Percentiles rank a stretch among this genome's conserved stretches.
Conservation (phyloP, 495 filamentous ascomycete species). For the Lasiosphaeriaceae sp. region DNA sequence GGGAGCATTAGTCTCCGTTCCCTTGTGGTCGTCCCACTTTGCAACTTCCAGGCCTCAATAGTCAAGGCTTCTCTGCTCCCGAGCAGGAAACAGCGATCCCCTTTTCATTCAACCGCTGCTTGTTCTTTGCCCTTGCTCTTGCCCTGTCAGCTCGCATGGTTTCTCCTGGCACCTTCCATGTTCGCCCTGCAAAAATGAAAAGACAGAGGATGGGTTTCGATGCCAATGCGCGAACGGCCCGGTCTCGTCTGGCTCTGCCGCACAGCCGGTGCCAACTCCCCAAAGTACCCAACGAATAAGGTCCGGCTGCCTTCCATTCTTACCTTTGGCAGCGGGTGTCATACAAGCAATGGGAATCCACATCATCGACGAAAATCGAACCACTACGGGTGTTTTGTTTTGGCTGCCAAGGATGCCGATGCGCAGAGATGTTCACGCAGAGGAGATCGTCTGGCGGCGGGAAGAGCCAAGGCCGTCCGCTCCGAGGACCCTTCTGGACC, state of each 20-base stretch:
- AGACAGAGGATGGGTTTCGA: neutral
- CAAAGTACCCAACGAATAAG: neutral
- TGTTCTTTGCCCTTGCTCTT: too few species aligned
- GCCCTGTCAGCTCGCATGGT: too few species aligned
- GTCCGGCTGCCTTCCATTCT: neutral
- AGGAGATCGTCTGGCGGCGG: neutral
- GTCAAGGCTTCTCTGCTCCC: too few species aligned
- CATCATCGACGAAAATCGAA: neutral
- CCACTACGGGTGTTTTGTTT: neutral
- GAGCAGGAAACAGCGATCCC: too few species aligned
- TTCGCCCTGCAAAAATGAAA: neutral
- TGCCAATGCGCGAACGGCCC: neutral
- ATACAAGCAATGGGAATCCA: neutral
- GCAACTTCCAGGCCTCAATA: neutral
- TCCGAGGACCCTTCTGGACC: neutral
- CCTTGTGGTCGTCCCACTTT: constrained; percentile 20
- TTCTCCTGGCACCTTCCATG: neutral
- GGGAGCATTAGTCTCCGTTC: constrained; percentile 16
- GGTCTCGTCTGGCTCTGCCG: neutral
- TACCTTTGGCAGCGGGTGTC: neutral
- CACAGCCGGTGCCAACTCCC: too few species aligned
- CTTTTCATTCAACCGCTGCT: too few species aligned
- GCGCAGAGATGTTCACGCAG: neutral
- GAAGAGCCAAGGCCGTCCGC: neutral
- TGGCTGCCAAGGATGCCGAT: neutral